Percentiles rank a stretch among this genome's conserved stretches.
phyloP scores from a whole-genome alignment of 495 filamentous ascomycete species.

The Lasiosphaeria miniovina region DNA sequence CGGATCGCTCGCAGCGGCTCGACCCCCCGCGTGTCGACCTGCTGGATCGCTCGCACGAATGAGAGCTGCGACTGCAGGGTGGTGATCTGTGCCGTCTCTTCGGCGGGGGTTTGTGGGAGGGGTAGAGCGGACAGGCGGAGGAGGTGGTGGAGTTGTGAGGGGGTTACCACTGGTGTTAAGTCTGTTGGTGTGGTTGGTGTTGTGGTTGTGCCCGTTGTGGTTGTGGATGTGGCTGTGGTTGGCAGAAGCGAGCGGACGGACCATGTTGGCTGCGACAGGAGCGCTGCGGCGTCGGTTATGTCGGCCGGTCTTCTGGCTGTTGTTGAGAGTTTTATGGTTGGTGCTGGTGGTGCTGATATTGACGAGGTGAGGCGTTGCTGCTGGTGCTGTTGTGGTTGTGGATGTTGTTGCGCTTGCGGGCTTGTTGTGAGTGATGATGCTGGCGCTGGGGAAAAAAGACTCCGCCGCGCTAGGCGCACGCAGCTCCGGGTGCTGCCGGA shows the following conservation, averaged over 20 bases:
- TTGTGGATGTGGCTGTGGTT: conserved; percentile 26
- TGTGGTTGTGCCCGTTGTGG: conserved; percentile 13
- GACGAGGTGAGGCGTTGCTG: not conserved
- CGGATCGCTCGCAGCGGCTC: conserved; percentile 72
- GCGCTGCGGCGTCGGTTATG: conserved; percentile 20
- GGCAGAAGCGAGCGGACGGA: conserved; percentile 75
- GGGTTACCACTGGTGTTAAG: conserved; percentile 41
- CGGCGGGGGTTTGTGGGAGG: conserved; percentile 55
- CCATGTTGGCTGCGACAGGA: conserved; percentile 76
- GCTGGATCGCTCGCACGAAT: conserved; percentile 81
- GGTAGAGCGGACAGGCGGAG: conserved; percentile 88
- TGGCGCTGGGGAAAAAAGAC: not conserved
- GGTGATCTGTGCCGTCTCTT: conserved; percentile 60
- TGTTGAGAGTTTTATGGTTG: conserved; percentile 12
- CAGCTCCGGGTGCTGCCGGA: too few relatives aligned
- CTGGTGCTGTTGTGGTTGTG: too few relatives aligned
- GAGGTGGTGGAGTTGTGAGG: conserved; percentile 67
- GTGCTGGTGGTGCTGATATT: conserved; percentile 16
- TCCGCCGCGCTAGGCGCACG: not conserved
- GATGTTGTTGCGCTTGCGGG: too few relatives aligned
- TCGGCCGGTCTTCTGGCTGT: conserved; percentile 3
- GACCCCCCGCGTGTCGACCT: conserved; percentile 69
- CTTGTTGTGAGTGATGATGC: too few relatives aligned
- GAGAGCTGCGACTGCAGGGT: conserved; percentile 81
- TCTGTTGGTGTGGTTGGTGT: conserved; percentile 36